phyloP scores from a whole-genome alignment of 1,139 yeast genomes.

The Suhomyces panamericanus region DNA sequence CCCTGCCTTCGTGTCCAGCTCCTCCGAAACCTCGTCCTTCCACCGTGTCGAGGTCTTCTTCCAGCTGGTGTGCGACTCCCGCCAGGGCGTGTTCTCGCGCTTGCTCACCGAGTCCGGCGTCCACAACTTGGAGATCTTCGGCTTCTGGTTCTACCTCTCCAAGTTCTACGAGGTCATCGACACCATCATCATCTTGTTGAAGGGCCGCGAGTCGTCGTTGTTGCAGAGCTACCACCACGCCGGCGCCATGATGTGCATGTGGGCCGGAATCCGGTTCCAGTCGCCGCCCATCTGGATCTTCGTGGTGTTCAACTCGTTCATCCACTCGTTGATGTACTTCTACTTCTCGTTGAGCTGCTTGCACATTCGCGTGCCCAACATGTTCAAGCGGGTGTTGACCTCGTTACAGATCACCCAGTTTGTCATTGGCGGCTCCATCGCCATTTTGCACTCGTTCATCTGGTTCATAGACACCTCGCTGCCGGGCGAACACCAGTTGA shows the following conservation, averaged over 20 bases:
- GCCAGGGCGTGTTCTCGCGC: conserved; percentile 56
- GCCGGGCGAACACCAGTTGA: conserved; percentile 24
- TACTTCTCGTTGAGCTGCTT: conserved; percentile 67
- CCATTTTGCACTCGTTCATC: conserved; percentile 61
- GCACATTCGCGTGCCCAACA: conserved; percentile 57
- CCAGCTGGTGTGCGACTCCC: conserved; percentile 62
- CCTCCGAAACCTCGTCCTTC: conserved; percentile 12
- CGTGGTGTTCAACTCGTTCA: conserved; percentile 75
- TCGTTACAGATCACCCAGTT: conserved; percentile 72
- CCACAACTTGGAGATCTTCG: conserved; percentile 57
- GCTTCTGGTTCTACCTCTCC: conserved; percentile 69
- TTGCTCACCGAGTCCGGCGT: conserved; percentile 24
- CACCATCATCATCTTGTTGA: conserved; percentile 64
- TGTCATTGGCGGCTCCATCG: conserved; percentile 68
- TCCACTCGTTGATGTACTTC: conserved; percentile 75
- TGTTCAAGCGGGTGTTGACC: conserved; percentile 62
- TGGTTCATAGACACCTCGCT: conserved; percentile 52
- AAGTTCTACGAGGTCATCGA: conserved; percentile 75
- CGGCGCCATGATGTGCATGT: conserved; percentile 83
- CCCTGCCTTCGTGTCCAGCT: conserved; percentile 19
- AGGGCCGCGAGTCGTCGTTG: conserved; percentile 68
- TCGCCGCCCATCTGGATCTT: conserved; percentile 83
- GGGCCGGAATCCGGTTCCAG: conserved; percentile 72
- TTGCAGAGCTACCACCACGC: conserved; percentile 79
- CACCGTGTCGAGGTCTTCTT: conserved; percentile 42